A percentile compares a stretch with the other conserved stretches of the same genome.
Conservation (phyloP, 23 red algal species). For the Gracilaria domingensis region DNA sequence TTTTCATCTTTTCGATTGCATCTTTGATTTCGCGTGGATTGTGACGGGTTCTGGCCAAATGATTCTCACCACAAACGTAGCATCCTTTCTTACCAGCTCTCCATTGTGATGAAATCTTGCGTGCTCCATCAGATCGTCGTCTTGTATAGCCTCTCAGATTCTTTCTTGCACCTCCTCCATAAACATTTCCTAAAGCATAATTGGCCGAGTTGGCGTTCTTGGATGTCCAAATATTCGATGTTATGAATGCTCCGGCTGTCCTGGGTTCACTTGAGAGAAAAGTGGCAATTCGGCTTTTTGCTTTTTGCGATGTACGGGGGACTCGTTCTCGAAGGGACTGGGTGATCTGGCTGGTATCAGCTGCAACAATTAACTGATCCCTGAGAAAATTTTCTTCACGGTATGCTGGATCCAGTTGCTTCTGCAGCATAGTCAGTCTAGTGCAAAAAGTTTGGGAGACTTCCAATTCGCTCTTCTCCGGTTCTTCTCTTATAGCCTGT, state of each 20-base stretch:
- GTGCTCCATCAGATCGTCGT: neutral
- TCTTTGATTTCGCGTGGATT: neutral
- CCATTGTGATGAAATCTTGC: neutral
- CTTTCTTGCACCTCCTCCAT: constrained; percentile 25
- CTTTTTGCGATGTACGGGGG: neutral
- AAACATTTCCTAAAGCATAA: neutral
- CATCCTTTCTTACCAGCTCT: neutral
- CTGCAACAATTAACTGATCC: constrained; percentile 31
- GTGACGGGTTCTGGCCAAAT: neutral
- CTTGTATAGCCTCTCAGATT: neutral
- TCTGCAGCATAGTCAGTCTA: neutral
- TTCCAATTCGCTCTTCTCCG: constrained; percentile 25
- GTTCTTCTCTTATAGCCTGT: constrained; percentile 9
- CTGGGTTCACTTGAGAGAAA: constrained; percentile 9
- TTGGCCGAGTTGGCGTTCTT: neutral
- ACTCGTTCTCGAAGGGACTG: constrained; percentile 24
- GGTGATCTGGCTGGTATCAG: neutral
- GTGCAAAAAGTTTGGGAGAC: neutral
- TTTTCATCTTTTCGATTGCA: constrained; percentile 13
- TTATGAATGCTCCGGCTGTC: constrained; percentile 18
- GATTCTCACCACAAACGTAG: too few species aligned
- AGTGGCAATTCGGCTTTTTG: neutral
- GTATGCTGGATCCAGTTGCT: constrained; percentile 14
- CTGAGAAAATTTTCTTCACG: constrained; percentile 9
- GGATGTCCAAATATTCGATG: neutral